A percentile compares a stretch with the other conserved stretches of the same genome.
Evolutionary conservation across 805 yeast species (phyloP).

Genomic region (Candida caryicola): DNA sequence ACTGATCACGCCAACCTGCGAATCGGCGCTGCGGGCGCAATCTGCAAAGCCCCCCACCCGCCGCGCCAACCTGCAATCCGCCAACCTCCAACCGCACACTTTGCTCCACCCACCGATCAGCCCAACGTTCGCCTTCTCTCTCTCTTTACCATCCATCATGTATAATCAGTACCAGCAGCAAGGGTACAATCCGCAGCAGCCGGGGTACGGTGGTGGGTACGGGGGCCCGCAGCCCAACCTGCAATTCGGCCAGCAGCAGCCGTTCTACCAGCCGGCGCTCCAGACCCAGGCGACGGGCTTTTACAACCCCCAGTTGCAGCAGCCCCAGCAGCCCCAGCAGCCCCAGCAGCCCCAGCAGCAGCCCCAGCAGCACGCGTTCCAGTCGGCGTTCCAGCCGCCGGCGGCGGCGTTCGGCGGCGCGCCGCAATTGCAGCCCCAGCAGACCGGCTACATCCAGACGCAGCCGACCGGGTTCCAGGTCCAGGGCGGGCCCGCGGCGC

Average conservation of each 20-base stretch:
- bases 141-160: constrained; percentile 19
- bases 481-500: constrained; percentile 29
- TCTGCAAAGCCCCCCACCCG: not conserved
- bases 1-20: too few relatives aligned
- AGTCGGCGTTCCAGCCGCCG: constrained; percentile 17
- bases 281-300: constrained; percentile 48
- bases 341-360: constrained; percentile 12
- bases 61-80: not conserved
- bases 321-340: constrained; percentile 31
- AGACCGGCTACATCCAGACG: constrained; percentile 35
- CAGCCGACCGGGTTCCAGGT: constrained; percentile 46
- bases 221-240: constrained; percentile 9
- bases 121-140: not conserved
- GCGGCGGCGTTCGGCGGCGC: constrained; percentile 17
- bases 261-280: constrained; percentile 15
- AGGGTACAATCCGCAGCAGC: constrained; percentile 24
- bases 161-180: constrained; percentile 39
- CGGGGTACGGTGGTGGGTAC: constrained; percentile 22
- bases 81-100: too few relatives aligned
- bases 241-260: constrained; percentile 9
- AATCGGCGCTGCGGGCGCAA: too few relatives aligned
- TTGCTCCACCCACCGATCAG: not conserved
- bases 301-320: constrained; percentile 30
- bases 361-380: constrained; percentile 14
- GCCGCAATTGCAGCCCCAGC: constrained; percentile 27